Base-by-base conservation (phyloP, 768 basidiomycete genomes). In the Coprinopsis cinerea region DNA sequence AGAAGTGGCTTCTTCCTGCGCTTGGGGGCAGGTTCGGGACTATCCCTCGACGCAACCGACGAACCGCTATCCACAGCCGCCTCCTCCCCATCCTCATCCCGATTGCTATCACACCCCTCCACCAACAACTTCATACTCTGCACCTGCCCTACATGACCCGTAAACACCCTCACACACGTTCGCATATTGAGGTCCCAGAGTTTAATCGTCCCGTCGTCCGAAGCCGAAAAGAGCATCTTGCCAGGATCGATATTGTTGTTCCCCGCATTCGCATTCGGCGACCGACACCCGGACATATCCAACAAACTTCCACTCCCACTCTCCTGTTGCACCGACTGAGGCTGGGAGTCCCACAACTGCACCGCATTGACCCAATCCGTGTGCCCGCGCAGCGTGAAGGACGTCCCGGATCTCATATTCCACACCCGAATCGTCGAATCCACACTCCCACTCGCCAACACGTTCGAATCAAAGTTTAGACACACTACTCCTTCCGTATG, bases 201-300 rank as follows among this genome's bases (percentile, higher is more conserved):
- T 51, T 84, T 85, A 65, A 98, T 91, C 2, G 86, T 83, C 23
- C 88, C 88, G 64, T 98, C 96, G 62, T 98, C 96, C 6, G 92
- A 93, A 2, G 92, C 92, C 6, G 93, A 96, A 71, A 99, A 96
- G 23, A 99, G 76, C 88, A 97, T 92, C 70, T 96, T 94, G 45
- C 92, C 91, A 14, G 82, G 76, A 49, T 85, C 78, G 51, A 90
- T 85, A 39, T 25, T 27, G 17, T 44, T 78, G 72, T 37, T 75
- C 75, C 15, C 68, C 48, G 61, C 68, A 57, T 59, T 55, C 42
- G 54, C 48, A 32, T 55, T 53, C 49, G 61, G 56, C 44, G 61
- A 55, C 24, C 63, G 56, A 17, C 61, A 62, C 32, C 60, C 62
- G 5, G 63, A 57, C 5, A 64, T 65, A 41, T 74, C 72, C 45